Evolutionary conservation across 495 filamentous ascomycete genomes (phyloP).

Genomic region (Oleoguttula mirabilis): DNA sequence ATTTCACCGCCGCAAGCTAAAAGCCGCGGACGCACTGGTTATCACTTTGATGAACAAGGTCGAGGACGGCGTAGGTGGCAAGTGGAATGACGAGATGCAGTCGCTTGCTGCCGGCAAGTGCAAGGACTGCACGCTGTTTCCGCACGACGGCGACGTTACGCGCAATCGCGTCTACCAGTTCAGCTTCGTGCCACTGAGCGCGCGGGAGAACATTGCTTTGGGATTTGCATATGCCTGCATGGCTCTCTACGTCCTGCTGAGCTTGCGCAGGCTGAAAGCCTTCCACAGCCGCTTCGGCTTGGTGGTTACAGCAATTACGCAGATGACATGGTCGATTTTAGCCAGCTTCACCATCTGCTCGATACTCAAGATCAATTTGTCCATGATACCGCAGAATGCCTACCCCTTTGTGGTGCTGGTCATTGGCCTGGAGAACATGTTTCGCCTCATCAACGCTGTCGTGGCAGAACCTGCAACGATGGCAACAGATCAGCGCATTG

Average conservation of each 20-base stretch:
- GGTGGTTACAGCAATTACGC: conserved; percentile 39
- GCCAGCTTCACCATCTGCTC: conserved; percentile 29
- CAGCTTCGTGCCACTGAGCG: conserved; percentile 54
- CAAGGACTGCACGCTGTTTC: conserved; percentile 48
- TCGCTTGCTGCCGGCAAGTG: conserved; percentile 34
- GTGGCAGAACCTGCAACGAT: conserved; percentile 51
- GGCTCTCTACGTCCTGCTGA: conserved; percentile 44
- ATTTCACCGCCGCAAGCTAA: conserved; percentile 47
- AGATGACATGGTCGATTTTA: conserved; percentile 54
- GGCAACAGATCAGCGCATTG: conserved; percentile 46
- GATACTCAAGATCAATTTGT: conserved; percentile 31
- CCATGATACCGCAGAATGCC: conserved; percentile 33
- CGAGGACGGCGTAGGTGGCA: conserved; percentile 42
- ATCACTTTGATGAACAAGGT: conserved; percentile 56
- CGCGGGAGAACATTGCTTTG: conserved; percentile 45
- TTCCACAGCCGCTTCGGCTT: conserved; percentile 58
- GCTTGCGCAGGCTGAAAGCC: conserved; percentile 48
- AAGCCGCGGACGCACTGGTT: conserved; percentile 59
- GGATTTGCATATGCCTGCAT: conserved; percentile 48
- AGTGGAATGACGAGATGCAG: conserved; percentile 46
- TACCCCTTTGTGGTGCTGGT: conserved; percentile 61
- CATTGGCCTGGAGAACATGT: conserved; percentile 58
- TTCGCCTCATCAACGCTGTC: conserved; percentile 59
- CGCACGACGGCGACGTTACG: conserved; percentile 38
- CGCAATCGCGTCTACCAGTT: conserved; percentile 56